Base-by-base conservation (phyloP, 192 early-diverging fungal genomes). In the Backusella liffmaniae region DNA sequence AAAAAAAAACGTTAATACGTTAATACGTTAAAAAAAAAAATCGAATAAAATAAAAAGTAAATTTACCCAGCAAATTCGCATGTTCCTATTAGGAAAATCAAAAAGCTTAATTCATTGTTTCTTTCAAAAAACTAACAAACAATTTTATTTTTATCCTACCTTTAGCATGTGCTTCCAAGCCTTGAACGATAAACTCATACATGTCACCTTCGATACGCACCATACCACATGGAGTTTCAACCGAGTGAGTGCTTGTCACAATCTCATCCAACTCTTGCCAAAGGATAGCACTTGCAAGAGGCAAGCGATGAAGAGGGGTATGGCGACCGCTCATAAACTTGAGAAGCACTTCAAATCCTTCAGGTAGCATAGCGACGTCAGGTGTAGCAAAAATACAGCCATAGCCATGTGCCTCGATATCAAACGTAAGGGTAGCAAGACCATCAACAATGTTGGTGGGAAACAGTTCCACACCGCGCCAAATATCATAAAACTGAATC, bases 401-500 rank as follows among this genome's bases (percentile, higher is more conserved):
- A 29, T 76, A 76, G 32, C 75, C 75, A n/a, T 70, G 41, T 35
- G 75, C 67, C 36, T 76, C 75, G 23, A 76, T 76, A 76, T 76
- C 75, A 56, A 76, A 76, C n/a, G 44, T 76, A 44, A 76, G 35
- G 15, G 75, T 76, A 23, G 75, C 75, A 66, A 76, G 39, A 6
- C 75, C 75, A n/a, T 76, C 75, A 21, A 76, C 75, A 76, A 76
- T 69, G 29, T 76, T 76, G 10, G 75, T 37, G 32, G 75, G 75
- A 26, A 42, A 69, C 3, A 76, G 35, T 42, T 76, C 75, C 32
- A 56, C 30, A 30, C 75, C 75, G 10, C 36, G 75, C 75, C 75
- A 76, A 13, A 76, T 21, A 62, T 76, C 75, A 37, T 76, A 76
- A 67, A 69, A 76, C 34, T 76, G 75, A 21, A 49, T 30, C 36